phyloP scores from a whole-genome alignment of 192 early-diverging fungal species.

The Coemansia furcata region DNA sequence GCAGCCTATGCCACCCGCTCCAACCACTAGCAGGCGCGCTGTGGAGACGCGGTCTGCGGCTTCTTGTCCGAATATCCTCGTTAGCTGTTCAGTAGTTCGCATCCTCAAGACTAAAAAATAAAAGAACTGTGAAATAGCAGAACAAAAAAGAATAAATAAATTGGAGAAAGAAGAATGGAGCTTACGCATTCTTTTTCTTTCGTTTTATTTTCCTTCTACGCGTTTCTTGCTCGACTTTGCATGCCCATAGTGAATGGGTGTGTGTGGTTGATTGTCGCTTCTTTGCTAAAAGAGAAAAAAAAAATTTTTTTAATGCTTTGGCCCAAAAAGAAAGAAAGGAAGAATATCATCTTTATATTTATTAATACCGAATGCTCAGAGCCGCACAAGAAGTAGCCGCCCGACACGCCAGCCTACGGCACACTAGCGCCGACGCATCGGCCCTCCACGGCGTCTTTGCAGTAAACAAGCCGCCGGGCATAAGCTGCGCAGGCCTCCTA shows the following conservation, averaged over 20 bases:
- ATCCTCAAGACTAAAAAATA: background rate
- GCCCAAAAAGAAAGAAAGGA: background rate
- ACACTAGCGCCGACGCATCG: background rate
- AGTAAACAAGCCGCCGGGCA: constrained; percentile 49
- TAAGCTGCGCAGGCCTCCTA: constrained; percentile 43
- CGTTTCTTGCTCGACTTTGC: too few species aligned
- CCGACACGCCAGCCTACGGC: background rate
- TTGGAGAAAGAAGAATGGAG: background rate
- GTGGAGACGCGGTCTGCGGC: constrained; percentile 8
- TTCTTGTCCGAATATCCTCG: constrained; percentile 26
- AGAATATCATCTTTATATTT: background rate
- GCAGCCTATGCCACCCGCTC: constrained; percentile 97
- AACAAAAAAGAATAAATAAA: background rate
- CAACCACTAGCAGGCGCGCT: constrained; percentile 64
- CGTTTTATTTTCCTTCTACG: too few species aligned
- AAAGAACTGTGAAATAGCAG: background rate
- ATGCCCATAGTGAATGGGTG: too few species aligned
- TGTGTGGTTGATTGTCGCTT: too few species aligned
- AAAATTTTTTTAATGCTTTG: too few species aligned
- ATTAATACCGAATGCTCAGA: constrained; percentile 8
- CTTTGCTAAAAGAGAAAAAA: too few species aligned
- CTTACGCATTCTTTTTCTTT: too few species aligned
- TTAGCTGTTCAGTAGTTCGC: constrained; percentile 23
- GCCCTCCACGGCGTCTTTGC: constrained; percentile 35
- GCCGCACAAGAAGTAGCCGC: constrained; percentile 15